These are phyloP conservation scores for Articulospora tetracladia DNA, from an alignment of 495 filamentous ascomycete species.

Conservation along the genomic window DNA sequence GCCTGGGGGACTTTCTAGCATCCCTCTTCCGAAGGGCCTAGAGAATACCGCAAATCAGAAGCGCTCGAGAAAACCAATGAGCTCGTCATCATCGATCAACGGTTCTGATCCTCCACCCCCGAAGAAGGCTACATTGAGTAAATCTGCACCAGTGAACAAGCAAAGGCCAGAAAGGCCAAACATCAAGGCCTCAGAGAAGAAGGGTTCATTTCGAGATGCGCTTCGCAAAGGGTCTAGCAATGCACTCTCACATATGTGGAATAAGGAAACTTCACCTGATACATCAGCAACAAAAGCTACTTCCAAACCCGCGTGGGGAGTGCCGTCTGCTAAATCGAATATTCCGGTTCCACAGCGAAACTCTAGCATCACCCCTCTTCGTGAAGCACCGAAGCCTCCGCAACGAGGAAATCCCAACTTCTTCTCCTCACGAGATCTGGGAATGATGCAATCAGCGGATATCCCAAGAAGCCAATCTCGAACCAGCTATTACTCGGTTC, in stretches of 20 bases:
- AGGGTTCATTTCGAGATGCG: slow-evolving; percentile 24
- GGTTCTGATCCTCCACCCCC: slow-evolving; percentile 23
- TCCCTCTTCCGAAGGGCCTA: neutral
- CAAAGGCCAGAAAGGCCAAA: slow-evolving; percentile 11
- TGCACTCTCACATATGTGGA: slow-evolving; percentile 25
- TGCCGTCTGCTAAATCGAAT: slow-evolving; percentile 9
- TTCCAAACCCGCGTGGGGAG: slow-evolving; percentile 20
- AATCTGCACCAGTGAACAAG: slow-evolving; percentile 18
- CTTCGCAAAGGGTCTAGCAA: slow-evolving; percentile 24
- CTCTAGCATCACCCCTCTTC: slow-evolving; percentile 19
- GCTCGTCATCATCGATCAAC: slow-evolving; percentile 21
- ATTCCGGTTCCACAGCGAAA: slow-evolving; percentile 15
- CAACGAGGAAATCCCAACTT: slow-evolving; percentile 33
- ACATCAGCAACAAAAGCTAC: slow-evolving; percentile 7
- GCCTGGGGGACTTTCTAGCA: neutral
- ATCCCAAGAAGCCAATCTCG: slow-evolving; percentile 33
- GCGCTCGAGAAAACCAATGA: slow-evolving; percentile 23
- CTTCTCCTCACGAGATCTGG: slow-evolving; percentile 31
- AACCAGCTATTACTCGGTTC: slow-evolving; percentile 45
- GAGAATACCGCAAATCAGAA: slow-evolving; percentile 40
- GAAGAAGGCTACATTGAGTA: slow-evolving; percentile 24
- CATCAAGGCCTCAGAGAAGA: slow-evolving; percentile 23
- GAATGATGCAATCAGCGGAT: slow-evolving; percentile 2
- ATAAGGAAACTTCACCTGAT: slow-evolving; percentile 19
- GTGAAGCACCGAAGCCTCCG: slow-evolving; percentile 36